Evolutionary conservation across 495 filamentous ascomycete genomes (phyloP), one percentile per base, ranked within the genome.

Genomic region (Parathielavia appendiculata): DNA sequence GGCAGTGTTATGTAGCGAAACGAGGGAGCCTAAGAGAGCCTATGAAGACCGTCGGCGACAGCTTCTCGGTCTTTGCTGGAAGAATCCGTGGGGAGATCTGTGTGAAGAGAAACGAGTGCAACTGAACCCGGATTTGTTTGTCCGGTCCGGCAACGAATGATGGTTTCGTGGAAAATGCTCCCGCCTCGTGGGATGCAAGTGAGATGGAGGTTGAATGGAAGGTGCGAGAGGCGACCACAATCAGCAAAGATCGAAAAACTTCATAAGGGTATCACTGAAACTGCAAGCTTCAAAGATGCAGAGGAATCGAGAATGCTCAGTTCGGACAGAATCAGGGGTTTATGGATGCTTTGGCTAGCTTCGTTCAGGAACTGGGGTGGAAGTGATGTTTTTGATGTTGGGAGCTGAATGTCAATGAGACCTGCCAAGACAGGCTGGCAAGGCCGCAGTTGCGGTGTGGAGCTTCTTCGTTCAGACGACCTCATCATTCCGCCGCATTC

Each of bases 361-460:
- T 54, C 3, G 6, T 30, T 30, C 26, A 30, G 26, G 26, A 30
- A 30, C 26, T 30, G 26, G 47, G 7, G 26, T 34, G 47, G 19
- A 39, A 5, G 48, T 35, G 32, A 19, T 51, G 51, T 41, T 53
- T 43, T n/a, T n/a, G 51, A 32, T 32, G 39, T 17, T 53, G 16
- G 23, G 32, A 48, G 45, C 30, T 32, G 51, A 19, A 12, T 41
- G 51, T 20, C 22, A 41, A 13, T 30, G 34, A 39, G 58, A 23
- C 47, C 32, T 48, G 58, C 53, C 62, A 60, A 64, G 58, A 20
- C 39, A 19, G 5, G 0, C 11, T 26, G 41, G 34, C 50, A 40
- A 59, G 56, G 39, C 45, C 55, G 43, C 34, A 52, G 56, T 51
- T 47, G 32, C 23, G 23, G 10, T 32, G 45, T 23, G 19, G 43